phyloP scores from a whole-genome alignment of 345 rosid genomes.

The Lepidium aucheri region DNA sequence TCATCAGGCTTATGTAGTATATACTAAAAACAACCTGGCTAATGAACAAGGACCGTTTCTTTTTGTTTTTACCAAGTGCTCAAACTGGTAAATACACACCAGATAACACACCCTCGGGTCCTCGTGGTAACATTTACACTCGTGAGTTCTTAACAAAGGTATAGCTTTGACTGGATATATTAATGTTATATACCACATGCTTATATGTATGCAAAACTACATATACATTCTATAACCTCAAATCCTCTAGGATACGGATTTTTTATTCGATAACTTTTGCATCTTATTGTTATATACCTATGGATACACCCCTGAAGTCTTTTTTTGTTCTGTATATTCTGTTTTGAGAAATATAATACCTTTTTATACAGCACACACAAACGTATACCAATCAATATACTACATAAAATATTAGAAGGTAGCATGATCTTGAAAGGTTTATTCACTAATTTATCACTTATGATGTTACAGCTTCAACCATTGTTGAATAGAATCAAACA shows the following conservation, averaged over 20 bases:
- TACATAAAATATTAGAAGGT: not conserved
- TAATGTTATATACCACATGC: not conserved
- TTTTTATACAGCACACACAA: not conserved
- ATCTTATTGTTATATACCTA: not conserved
- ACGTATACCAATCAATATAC: not conserved
- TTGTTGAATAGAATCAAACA: slow-evolving; percentile 56
- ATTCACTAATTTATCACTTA: slow-evolving; percentile 17
- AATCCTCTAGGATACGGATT: not conserved
- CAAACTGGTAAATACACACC: slow-evolving; percentile 94
- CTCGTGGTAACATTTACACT: slow-evolving; percentile 72
- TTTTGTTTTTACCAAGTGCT: slow-evolving; percentile 42
- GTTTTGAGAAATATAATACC: not conserved
- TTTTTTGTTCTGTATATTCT: not conserved
- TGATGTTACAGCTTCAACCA: slow-evolving; percentile 67
- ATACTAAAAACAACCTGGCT: not conserved
- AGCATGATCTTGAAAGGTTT: not conserved
- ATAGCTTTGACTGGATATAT: slow-evolving; percentile 4
- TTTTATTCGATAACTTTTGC: not conserved
- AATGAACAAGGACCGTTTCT: not conserved
- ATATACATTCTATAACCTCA: not conserved
- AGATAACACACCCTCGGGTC: slow-evolving; percentile 63
- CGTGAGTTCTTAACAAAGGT: slow-evolving; percentile 63
- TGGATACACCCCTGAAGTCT: not conserved
- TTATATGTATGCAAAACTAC: not conserved
- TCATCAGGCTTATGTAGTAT: not conserved